Base-by-base conservation (phyloP, 2,329 filamentous ascomycete species). In the Paraphoma chrysanthemicola region DNA sequence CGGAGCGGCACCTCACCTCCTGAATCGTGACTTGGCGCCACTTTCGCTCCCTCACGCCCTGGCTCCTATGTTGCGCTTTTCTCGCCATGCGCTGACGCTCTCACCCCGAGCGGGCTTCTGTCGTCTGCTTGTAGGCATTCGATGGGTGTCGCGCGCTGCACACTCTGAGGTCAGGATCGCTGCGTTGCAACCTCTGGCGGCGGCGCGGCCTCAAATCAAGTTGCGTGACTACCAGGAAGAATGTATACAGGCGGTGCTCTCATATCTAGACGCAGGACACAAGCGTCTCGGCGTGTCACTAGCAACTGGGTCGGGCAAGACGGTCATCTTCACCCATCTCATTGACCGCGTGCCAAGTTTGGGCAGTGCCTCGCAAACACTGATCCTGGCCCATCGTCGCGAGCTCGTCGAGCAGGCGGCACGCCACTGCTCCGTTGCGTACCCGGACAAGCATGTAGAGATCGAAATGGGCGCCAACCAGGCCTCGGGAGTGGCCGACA, bases 341-440 rank as follows among this genome's bases (percentile, higher is more conserved):
- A 96, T 99, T 60, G 88, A 91, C 68, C 89, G 91, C 55, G 82
- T 98, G 48, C 78, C 88, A 6, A 81, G 80, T 10, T 80, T 81
- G 49, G 74, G 83, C 30, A 72, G 79, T 57, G 89, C 89, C 18
- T 86, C 86, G 1, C 92, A 92, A 72, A 96, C 94, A 0, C 83
- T 99, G 56, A 96, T 99, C 62, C 82, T 99, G 43, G 95, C 93
- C 14, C 95, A 99, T 77, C 88, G 95, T 29, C 88, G 92, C 47
- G 95, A 99, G 78, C 86, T 99, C 1, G 93, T 98, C 29, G 92
- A 98, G 72, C 95, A 99, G 79, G 95, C 95, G 3, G 92, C 92
- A 9, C 84, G 85, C 3, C 95, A 99, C 76, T 98, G 95, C 74
- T 83, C 82, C 42, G 83, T 84, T 58, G 87, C 91, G 4, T 98